phyloP scores from a whole-genome alignment of 176 grass and related monocot genomes.

The Bolboschoenus planiculmis region DNA sequence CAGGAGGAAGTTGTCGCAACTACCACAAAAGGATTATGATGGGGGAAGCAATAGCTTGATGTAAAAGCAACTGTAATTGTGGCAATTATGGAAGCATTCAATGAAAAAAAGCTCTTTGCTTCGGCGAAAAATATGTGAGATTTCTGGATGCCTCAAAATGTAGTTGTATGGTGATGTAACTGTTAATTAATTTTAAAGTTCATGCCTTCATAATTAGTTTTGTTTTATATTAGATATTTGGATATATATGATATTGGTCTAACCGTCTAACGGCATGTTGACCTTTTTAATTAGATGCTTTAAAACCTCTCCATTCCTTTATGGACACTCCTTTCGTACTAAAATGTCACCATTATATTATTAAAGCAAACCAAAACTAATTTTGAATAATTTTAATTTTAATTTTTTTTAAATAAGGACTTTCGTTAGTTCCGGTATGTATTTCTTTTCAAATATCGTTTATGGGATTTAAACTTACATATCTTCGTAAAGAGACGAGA shows the following conservation, averaged over 20 bases:
- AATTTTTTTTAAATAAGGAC: too few relatives aligned
- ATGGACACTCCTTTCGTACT: neutral
- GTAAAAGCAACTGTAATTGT: constrained; percentile 16
- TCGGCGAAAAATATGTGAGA: neutral
- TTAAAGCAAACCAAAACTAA: too few relatives aligned
- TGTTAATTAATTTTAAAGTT: neutral
- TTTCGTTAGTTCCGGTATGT: too few relatives aligned
- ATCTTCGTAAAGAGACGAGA: too few relatives aligned
- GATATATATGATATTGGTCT: constrained; percentile 2
- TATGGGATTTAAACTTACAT: too few relatives aligned
- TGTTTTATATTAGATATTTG: neutral
- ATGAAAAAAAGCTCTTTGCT: neutral
- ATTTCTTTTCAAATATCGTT: too few relatives aligned
- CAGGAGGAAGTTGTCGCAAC: constrained; percentile 14
- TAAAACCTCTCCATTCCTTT: neutral
- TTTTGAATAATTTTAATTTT: too few relatives aligned
- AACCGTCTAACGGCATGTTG: neutral
- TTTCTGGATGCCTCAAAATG: constrained; percentile 16
- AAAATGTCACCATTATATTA: neutral
- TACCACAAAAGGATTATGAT: neutral
- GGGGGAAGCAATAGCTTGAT: neutral
- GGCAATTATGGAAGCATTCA: constrained; percentile 15
- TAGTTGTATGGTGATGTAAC: neutral
- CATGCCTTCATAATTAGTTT: too few relatives aligned
- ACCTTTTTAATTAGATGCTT: neutral